Evolutionary conservation across 495 filamentous ascomycete genomes (phyloP).

Genomic region (Tuber indicum): DNA sequence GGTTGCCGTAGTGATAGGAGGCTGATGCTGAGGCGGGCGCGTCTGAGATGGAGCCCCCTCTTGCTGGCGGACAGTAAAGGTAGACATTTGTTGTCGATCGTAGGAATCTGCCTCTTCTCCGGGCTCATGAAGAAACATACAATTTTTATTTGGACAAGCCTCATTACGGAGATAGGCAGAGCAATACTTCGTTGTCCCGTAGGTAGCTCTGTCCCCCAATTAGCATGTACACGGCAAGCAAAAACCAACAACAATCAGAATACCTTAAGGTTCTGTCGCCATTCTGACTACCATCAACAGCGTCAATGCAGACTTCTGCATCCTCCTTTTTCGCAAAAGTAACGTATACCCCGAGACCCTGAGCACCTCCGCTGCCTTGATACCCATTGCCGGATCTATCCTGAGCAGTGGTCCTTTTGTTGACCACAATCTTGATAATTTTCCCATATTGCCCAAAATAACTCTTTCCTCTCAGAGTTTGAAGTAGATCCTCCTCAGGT

Average conservation of each 20-base stretch:
- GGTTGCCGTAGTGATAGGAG: conserved; percentile 52
- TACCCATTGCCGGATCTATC: conserved; percentile 25
- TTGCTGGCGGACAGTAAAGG: conserved; percentile 81
- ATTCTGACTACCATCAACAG: conserved; percentile 88
- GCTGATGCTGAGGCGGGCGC: conserved; percentile 47
- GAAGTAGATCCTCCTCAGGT: conserved; percentile 80
- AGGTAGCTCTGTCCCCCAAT: conserved; percentile 63
- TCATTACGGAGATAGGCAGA: conserved; percentile 93
- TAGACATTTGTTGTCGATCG: conserved; percentile 87
- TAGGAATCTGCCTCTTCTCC: conserved; percentile 97
- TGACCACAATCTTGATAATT: conserved; percentile 97
- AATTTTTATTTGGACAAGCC: conserved; percentile 84
- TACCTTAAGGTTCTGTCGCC: conserved; percentile 73
- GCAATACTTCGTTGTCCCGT: conserved; percentile 98
- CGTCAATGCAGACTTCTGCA: conserved; percentile 77
- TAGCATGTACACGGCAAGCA: conserved; percentile 24
- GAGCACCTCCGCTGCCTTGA: conserved; percentile 38
- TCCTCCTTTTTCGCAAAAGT: conserved; percentile 86
- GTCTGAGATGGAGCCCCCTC: conserved; percentile 43
- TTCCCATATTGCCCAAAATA: conserved; percentile 99
- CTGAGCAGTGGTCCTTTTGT: conserved; percentile 57
- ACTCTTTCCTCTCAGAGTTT: conserved; percentile 74
- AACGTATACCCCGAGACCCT: conserved; percentile 92
- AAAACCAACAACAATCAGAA: conserved; percentile 11
- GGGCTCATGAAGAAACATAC: conserved; percentile 95